Percentiles rank a stretch among this genome's conserved stretches.
These are phyloP conservation scores for Xylaria palmicola DNA, from an alignment of 495 filamentous ascomycete species.

Conservation along the genomic window DNA sequence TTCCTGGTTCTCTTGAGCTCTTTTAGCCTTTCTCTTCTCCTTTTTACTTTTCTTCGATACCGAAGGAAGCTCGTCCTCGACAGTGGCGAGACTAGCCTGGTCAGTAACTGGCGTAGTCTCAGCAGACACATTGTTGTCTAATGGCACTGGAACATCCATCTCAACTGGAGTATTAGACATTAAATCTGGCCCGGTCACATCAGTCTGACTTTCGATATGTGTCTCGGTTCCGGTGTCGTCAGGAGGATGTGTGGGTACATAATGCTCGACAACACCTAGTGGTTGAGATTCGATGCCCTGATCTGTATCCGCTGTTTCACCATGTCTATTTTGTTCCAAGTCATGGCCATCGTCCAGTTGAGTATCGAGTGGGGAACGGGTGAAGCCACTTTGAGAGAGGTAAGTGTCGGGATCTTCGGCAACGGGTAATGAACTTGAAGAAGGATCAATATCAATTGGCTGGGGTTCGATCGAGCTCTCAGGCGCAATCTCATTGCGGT, in stretches of 20 bases:
- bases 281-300: background rate
- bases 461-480: background rate
- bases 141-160: background rate
- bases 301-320: background rate
- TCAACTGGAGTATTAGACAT: background rate
- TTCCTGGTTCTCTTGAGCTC: constrained; percentile 15
- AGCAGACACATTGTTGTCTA: constrained; percentile 5
- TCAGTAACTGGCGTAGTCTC: constrained; percentile 8
- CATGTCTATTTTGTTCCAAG: background rate
- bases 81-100: background rate
- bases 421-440: background rate
- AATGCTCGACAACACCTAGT: background rate
- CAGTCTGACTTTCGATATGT: background rate
- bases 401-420: background rate
- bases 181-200: background rate
- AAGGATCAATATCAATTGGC: background rate
- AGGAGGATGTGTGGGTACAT: background rate
- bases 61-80: constrained; percentile 9
- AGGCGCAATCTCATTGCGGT: background rate
- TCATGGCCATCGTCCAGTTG: background rate
- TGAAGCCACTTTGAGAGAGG: background rate
- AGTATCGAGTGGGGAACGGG: background rate
- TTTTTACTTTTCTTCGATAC: constrained; percentile 31
- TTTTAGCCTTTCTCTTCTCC: constrained; percentile 33
- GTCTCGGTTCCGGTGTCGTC: background rate